Base-by-base conservation (phyloP, 2,329 filamentous ascomycete species). In the Ceratocystis variospora region DNA sequence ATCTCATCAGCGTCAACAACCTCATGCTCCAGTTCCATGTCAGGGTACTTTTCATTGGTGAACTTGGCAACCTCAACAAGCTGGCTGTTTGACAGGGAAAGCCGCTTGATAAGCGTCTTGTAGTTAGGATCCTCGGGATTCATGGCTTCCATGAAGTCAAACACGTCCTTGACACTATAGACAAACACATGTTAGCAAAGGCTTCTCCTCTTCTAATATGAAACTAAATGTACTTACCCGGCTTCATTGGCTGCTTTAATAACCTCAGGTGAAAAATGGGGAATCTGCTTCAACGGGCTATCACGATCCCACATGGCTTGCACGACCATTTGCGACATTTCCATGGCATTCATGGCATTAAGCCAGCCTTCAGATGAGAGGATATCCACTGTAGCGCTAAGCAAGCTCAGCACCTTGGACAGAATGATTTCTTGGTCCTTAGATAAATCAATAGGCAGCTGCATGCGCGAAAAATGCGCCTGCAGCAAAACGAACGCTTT, bases 231-330 rank as follows among this genome's bases (percentile, higher is more conserved):
- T 69, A 81, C 83, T 73, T 85, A 89, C 84, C 83, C 87, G 73
- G 86, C 89, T 67, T 89, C 86, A 73, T 88, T 88, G 57, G 89
- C 90, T 70, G 85, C 88, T 76, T 93, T 88, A 71, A 97, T 87
- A 63, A 88, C 87, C 68, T 93, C 87, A 46, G 87, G 83, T 17
- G 87, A 85, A 75, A 97, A 97, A 78, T 97, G 90, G 71, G 94
- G 94, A 73, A 99, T 96, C 76, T 99, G 94, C 79, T 96, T 96
- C 70, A 99, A 82, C 48, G 94, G 92, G 72, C 89, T 95, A 75
- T 99, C 94, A 67, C 92, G 88, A 77, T 99, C 93, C 94, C 94
- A 99, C 90, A 97, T 96, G 62, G 88, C 92, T 77, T 99, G 94
- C 2, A 99, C 92, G 64, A 95, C 90, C 94, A 99, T 99, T 74